These are phyloP conservation scores for Coffea canephora DNA, from an alignment of 257 asterid genomes.

Conservation along the genomic window DNA sequence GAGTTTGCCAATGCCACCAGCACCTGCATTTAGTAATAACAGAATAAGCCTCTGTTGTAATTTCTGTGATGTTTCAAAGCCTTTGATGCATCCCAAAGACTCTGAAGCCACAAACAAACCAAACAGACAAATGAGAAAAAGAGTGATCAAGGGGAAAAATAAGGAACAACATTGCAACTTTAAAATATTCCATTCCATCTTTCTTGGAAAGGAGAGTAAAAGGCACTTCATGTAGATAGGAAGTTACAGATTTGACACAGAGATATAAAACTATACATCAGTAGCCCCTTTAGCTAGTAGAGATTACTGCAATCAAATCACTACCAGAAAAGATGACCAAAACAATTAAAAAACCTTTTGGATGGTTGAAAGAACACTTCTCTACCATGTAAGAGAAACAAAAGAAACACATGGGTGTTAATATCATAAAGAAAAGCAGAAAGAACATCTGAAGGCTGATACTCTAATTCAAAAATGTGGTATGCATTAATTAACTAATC, in stretches of 20 bases:
- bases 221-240: background rate
- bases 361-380: background rate
- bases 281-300: background rate
- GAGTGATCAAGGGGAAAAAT: background rate
- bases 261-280: background rate
- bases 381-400: background rate
- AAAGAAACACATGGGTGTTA: background rate
- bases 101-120: background rate
- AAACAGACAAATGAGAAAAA: background rate
- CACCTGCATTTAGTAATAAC: slow-evolving; percentile 42
- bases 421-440: background rate
- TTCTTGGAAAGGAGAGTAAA: background rate
- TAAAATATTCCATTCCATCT: background rate
- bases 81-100: background rate
- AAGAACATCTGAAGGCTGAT: too few species aligned
- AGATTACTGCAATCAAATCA: background rate
- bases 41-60: background rate
- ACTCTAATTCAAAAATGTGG: too few species aligned
- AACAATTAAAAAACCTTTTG: background rate
- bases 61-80: background rate
- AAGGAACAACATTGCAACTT: background rate
- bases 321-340: background rate
- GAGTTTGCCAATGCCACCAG: slow-evolving; percentile 68
- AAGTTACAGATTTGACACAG: background rate
- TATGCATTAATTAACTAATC: too few species aligned